Evolutionary conservation across 1,284 basidiomycete species (phyloP), one percentile per base, ranked within the genome.

Genomic region (Anthracocystis walkeri): DNA sequence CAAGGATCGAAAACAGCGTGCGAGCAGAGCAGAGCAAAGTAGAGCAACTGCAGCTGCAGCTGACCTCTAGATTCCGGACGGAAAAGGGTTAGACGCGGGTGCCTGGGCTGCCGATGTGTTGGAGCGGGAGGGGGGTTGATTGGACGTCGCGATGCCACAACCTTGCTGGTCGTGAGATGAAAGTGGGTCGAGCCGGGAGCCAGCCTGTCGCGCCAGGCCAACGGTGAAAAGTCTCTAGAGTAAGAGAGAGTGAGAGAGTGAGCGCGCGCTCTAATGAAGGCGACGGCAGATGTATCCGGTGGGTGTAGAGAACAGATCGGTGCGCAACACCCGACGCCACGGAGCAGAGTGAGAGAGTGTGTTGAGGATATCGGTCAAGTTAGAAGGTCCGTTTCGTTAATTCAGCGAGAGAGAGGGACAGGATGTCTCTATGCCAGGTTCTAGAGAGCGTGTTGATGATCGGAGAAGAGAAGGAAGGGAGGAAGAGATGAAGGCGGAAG

Each of bases 141-240:
- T 53, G 58, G 44, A 42, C 21, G 46, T 49, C 52, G 55, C 33
- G 35, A 29, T 56, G 42, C 63, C 42, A 58, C 63, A 53, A 54
- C 51, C 63, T 53, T 54, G 50, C 0, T 16, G 16, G 29, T 16
- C n/a, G 38, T n/a, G 50, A 54, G 35, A 58, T 65, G 56, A 58
- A 38, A 58, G 51, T 55, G 44, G 20, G 45, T 18, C 33, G n/a
- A 33, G 42, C 49, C 33, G 53, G 27, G n/a, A 20, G 29, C 48
- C 2, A 49, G 46, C 29, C 48, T 31, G 27, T 18, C 48, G 58
- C 58, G 51, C 50, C 58, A 52, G 51, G 41, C 42, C 33, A 48
- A 49, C 35, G 55, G 54, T 48, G 27, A 42, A 50, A 62, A 40
- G 12, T 23, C n/a, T 33, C 31, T 8, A 14, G 44, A 31, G 46